Conservation (phyloP, 352 stramenopile species). For the Globisporangium spiculum region DNA sequence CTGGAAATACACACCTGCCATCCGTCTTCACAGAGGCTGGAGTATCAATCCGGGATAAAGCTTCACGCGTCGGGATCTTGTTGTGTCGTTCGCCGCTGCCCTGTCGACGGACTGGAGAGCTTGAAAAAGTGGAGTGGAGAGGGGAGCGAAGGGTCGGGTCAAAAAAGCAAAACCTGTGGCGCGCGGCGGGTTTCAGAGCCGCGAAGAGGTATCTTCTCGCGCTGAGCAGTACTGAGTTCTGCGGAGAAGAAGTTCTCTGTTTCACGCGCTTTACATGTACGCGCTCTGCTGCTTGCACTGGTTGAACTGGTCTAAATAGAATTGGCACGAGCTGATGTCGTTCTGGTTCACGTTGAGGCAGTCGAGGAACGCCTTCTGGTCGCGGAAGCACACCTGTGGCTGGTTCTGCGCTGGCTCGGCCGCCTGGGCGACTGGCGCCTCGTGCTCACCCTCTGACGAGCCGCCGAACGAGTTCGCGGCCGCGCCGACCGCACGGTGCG, state of each 20-base stretch:
- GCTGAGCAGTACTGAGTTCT: conserved; percentile 6
- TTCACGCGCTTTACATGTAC: conserved; percentile 48
- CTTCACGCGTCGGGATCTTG: not conserved
- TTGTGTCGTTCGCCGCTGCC: not conserved
- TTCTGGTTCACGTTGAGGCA: conserved; percentile 85
- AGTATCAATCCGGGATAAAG: not conserved
- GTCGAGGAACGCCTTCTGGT: conserved; percentile 83
- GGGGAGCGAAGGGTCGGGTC: not conserved
- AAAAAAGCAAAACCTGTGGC: not conserved
- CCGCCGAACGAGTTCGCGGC: conserved; percentile 69
- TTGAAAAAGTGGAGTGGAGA: not conserved
- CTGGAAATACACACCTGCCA: not conserved
- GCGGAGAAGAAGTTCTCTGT: not conserved
- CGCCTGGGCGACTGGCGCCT: conserved; percentile 29
- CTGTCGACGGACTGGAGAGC: not conserved
- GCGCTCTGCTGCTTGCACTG: conserved; percentile 77
- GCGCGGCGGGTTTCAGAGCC: not conserved
- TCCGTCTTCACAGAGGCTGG: not conserved
- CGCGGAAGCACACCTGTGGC: conserved; percentile 58
- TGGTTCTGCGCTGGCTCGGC: conserved; percentile 31
- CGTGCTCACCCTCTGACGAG: conserved; percentile 25
- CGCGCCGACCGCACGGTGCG: conserved; percentile 89
- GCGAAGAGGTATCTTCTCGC: not conserved
- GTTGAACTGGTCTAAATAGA: conserved; percentile 88
- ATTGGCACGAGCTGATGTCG: conserved; percentile 87